A percentile compares a stretch with the other conserved stretches of the same genome.
Conservation (phyloP, 2,329 filamentous ascomycete species). For the Saccharata proteae region DNA sequence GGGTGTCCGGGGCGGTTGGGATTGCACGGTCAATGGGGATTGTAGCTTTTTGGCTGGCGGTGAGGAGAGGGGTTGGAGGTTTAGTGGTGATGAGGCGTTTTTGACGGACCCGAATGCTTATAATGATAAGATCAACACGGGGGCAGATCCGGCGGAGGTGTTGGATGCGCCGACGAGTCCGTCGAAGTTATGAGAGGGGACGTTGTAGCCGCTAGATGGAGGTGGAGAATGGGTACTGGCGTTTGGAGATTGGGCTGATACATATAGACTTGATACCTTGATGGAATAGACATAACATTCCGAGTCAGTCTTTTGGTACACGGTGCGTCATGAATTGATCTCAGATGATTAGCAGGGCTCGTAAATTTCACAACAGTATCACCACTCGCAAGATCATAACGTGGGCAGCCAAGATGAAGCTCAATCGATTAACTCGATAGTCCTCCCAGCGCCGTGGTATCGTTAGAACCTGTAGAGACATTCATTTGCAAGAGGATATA, state of each 20-base stretch:
- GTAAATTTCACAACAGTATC: no score
- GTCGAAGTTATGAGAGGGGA: conserved; percentile 6
- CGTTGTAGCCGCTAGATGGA: conserved; percentile 3
- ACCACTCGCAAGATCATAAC: no score
- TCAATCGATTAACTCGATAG: no score
- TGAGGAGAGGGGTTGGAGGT: conserved; percentile 77
- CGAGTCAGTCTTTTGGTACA: no score
- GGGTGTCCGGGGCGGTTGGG: conserved; percentile 67
- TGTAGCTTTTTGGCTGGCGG: conserved; percentile 70
- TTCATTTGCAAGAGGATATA: no score
- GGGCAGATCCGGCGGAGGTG: conserved; percentile 3
- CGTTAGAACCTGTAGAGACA: no score
- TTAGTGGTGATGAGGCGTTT: conserved; percentile 44
- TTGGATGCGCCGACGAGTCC: neutral
- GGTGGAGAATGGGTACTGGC: neutral
- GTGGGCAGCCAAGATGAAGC: no score
- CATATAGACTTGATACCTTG: no score
- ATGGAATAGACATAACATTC: no score
- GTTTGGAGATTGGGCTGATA: neutral
- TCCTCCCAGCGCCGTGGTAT: no score
- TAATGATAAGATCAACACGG: conserved; percentile 18
- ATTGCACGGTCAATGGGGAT: conserved; percentile 68
- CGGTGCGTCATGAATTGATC: no score
- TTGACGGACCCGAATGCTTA: conserved; percentile 26
- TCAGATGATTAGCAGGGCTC: no score